Conservation (phyloP, 495 filamentous ascomycete genomes). For the Penicillium bialowiezense region DNA sequence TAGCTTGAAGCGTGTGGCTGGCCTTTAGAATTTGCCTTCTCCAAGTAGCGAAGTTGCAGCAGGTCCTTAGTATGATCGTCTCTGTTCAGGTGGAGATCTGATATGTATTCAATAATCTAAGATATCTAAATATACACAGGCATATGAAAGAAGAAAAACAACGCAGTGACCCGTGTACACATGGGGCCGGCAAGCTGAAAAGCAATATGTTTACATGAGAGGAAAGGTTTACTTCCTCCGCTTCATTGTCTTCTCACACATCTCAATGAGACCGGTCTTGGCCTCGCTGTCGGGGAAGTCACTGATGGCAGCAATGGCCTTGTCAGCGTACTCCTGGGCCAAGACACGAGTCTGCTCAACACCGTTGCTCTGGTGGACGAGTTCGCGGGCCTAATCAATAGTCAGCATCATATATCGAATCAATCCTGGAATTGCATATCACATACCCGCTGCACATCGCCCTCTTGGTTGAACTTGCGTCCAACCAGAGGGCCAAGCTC, state of each 20-base stretch:
- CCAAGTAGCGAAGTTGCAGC: no score
- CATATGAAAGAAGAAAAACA: conserved; percentile 15
- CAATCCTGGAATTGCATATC: neutral
- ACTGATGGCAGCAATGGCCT: conserved; percentile 78
- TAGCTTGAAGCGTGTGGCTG: no score
- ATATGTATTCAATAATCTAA: conserved; percentile 12
- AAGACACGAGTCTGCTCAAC: conserved; percentile 86
- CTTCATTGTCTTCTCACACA: conserved; percentile 89
- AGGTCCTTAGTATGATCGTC: no score
- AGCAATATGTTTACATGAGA: conserved; percentile 24
- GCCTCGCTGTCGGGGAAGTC: conserved; percentile 88
- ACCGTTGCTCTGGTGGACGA: conserved; percentile 80
- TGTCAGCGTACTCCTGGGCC: conserved; percentile 85
- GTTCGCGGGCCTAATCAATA: conserved; percentile 66
- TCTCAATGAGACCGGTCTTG: conserved; percentile 84
- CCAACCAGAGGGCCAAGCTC: conserved; percentile 87
- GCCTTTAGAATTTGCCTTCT: no score
- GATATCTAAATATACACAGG: conserved; percentile 23
- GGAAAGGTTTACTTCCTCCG: conserved; percentile 67
- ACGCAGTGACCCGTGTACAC: conserved; percentile 4
- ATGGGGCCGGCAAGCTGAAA: conserved; percentile 7
- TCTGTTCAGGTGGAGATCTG: conserved; percentile 5
- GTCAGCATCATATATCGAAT: neutral
- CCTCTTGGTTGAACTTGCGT: conserved; percentile 78
- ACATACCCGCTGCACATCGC: conserved; percentile 79